Percentiles rank a stretch among this genome's conserved stretches.
Evolutionary conservation across 2,329 filamentous ascomycete genomes (phyloP).

Genomic region (Cladosporium phlei): DNA sequence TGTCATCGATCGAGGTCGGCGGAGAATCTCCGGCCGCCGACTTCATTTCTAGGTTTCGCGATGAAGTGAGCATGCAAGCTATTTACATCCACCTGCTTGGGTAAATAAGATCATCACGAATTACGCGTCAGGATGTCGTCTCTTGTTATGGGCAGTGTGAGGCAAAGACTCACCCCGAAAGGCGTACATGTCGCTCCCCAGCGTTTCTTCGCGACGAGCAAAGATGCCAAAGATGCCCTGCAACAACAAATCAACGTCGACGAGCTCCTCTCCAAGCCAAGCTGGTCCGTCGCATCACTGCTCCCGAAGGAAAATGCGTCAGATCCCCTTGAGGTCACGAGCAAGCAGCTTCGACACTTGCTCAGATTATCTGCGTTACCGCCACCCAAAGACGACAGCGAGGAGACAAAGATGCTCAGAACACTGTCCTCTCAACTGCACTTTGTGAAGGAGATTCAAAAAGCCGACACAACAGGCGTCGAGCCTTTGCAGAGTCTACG

Average conservation of each 20-base stretch:
- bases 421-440: slow-evolving; percentile 78
- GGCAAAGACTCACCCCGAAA: not conserved
- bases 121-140: not conserved
- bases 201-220: not conserved
- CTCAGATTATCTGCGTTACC: slow-evolving; percentile 86
- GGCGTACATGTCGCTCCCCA: not conserved
- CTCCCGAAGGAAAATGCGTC: slow-evolving; percentile 46
- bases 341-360: slow-evolving; percentile 71
- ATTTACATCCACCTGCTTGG: not conserved
- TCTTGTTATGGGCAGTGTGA: not conserved
- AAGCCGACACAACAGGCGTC: slow-evolving; percentile 67
- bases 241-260: slow-evolving; percentile 28
- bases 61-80: not conserved
- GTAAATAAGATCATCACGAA: not conserved
- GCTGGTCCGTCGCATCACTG: slow-evolving; percentile 78
- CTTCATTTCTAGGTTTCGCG: not conserved
- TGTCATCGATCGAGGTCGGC: slow-evolving; percentile 9
- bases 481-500: slow-evolving; percentile 72
- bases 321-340: slow-evolving; percentile 49
- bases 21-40: slow-evolving; percentile 9
- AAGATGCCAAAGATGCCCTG: not conserved
- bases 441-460: slow-evolving; percentile 84
- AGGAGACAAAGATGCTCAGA: slow-evolving; percentile 66
- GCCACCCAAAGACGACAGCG: slow-evolving; percentile 55
- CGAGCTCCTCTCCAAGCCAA: slow-evolving; percentile 59